Evolutionary conservation across 164 flowering plant genomes (phyloP).

Genomic region (Echeveria elegans): DNA sequence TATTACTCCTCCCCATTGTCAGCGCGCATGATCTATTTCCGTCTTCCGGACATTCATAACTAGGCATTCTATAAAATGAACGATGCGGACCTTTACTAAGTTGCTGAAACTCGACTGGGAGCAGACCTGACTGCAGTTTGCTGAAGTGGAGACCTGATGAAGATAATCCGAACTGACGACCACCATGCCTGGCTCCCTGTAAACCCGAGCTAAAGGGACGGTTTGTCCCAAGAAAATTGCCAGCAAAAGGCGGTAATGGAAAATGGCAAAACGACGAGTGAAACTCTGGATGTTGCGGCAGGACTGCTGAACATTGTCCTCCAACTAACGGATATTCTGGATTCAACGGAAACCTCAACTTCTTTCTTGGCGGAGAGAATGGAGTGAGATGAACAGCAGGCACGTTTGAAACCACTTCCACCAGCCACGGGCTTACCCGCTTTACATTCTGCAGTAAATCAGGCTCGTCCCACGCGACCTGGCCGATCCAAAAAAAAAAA

Average conservation of each 20-base stretch:
- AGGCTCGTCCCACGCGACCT: slow-evolving; percentile 65
- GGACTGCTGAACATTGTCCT: slow-evolving; percentile 1
- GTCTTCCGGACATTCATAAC: too few relatives aligned
- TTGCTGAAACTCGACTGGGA: slow-evolving; percentile 21
- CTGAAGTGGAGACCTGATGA: slow-evolving; percentile 28
- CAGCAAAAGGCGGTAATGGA: slow-evolving; percentile 27
- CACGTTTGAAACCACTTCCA: slow-evolving; percentile 40
- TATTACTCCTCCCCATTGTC: slow-evolving; percentile 24
- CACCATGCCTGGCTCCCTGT: slow-evolving; percentile 77
- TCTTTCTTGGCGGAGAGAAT: slow-evolving; percentile 50
- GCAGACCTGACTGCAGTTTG: slow-evolving; percentile 25
- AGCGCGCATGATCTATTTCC: slow-evolving; percentile 37
- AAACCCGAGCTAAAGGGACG: slow-evolving; percentile 43
- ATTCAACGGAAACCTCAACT: slow-evolving; percentile 27
- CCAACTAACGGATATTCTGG: background rate
- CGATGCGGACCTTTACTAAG: slow-evolving; percentile 12
- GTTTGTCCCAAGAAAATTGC: slow-evolving; percentile 19
- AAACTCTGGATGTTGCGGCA: slow-evolving; percentile 19
- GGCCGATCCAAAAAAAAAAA: slow-evolving; percentile 5
- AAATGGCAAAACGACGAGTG: slow-evolving; percentile 20
- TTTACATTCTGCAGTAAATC: slow-evolving; percentile 57
- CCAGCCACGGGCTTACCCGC: slow-evolving; percentile 56
- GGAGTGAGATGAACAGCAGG: slow-evolving; percentile 36
- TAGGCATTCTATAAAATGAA: slow-evolving; percentile 16
- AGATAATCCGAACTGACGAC: slow-evolving; percentile 30